Evolutionary conservation across 2,329 filamentous ascomycete species (phyloP).

Genomic region (Paracoccidioides lutzii): DNA sequence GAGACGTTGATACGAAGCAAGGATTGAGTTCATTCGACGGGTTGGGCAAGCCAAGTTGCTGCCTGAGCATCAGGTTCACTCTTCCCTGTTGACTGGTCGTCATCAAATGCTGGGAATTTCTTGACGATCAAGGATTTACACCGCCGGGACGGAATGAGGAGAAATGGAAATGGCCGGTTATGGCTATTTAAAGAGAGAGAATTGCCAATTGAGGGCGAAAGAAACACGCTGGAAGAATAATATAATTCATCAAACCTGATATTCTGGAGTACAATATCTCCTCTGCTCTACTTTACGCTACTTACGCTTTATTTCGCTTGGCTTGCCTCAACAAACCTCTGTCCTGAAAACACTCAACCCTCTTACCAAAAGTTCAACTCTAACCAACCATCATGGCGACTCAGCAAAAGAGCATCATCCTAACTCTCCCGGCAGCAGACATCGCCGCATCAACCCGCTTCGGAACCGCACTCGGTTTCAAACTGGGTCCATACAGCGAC

Average conservation of each 20-base stretch:
- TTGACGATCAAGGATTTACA: not conserved
- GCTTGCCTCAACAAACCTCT: not conserved
- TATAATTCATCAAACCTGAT: not conserved
- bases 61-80: not conserved
- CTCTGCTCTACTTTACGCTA: not conserved
- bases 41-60: not conserved
- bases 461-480: constrained; percentile 4
- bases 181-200: not conserved
- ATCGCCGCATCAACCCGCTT: constrained; percentile 6
- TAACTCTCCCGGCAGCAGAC: constrained; percentile 6
- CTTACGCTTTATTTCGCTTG: not conserved
- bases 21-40: not conserved
- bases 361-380: not conserved
- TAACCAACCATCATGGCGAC: not conserved
- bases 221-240: not conserved
- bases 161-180: not conserved
- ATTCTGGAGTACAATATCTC: not conserved
- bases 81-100: not conserved
- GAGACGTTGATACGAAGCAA: not conserved
- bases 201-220: not conserved
- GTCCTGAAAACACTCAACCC: not conserved
- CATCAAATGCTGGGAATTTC: too few relatives aligned
- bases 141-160: not conserved
- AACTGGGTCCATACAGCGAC: not conserved
- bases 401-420: not conserved